A percentile compares a stretch with the other conserved stretches of the same genome.
Conservation (phyloP, 768 basidiomycete species). For the Podaxis sp. region DNA sequence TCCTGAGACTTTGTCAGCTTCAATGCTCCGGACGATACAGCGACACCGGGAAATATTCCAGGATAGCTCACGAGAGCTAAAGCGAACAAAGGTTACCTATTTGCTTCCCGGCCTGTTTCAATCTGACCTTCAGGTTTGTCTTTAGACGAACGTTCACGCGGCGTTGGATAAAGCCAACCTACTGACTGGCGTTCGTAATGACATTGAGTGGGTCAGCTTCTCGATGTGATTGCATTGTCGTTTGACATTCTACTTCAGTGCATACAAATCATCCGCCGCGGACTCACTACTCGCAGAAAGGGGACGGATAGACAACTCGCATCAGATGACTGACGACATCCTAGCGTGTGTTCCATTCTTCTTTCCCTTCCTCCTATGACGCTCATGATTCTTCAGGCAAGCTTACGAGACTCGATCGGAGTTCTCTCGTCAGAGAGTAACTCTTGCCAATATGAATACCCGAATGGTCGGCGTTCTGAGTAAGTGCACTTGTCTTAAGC, state of each 20-base stretch:
- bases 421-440: constrained; percentile 78
- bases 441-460: constrained; percentile 76
- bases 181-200: constrained; percentile 87
- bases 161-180: constrained; percentile 87
- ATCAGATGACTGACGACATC: constrained; percentile 92
- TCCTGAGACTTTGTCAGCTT: constrained; percentile 72
- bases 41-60: constrained; percentile 88
- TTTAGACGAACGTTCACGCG: constrained; percentile 70
- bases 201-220: constrained; percentile 75
- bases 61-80: constrained; percentile 84
- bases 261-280: constrained; percentile 86
- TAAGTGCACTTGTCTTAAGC: constrained; percentile 35
- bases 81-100: constrained; percentile 72
- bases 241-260: constrained; percentile 42
- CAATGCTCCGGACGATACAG: constrained; percentile 87
- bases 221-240: not conserved
- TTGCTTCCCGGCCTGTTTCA: not conserved
- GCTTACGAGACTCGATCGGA: constrained; percentile 96
- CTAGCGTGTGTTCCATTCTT: constrained; percentile 60
- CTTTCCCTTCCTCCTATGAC: constrained; percentile 1
- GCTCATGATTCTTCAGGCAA: constrained; percentile 56
- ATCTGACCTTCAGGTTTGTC: not conserved
- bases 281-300: constrained; percentile 89
- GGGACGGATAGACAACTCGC: constrained; percentile 86
- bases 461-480: constrained; percentile 84